Evolutionary conservation across 129 eudicot species (phyloP).

Genomic region (Tagetes erecta): DNA sequence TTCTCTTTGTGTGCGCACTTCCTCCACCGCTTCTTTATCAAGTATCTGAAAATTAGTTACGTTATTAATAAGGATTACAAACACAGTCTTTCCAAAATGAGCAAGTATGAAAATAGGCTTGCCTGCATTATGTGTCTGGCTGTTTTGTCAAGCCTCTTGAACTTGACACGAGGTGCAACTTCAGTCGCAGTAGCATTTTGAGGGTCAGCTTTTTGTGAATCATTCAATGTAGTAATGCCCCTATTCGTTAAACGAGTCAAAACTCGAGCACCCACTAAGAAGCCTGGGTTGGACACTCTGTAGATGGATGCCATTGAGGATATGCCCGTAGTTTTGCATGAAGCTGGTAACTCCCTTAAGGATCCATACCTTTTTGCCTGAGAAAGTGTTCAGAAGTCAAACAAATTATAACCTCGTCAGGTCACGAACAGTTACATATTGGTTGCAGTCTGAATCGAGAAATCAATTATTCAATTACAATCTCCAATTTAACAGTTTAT

Average conservation of each 20-base stretch:
- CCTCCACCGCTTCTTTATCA: slow-evolving; percentile 75
- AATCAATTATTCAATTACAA: background rate
- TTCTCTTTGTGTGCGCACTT: slow-evolving; percentile 60
- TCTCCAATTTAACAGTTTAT: background rate
- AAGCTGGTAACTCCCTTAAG: slow-evolving; percentile 29
- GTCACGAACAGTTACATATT: background rate
- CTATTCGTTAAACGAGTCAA: slow-evolving; percentile 32
- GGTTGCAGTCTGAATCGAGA: background rate
- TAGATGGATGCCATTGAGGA: slow-evolving; percentile 34
- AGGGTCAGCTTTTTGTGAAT: slow-evolving; percentile 33
- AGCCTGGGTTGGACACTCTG: slow-evolving; percentile 27
- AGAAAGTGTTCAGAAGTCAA: slow-evolving; percentile 8
- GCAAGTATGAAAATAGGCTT: slow-evolving; percentile 15
- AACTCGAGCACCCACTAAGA: background rate
- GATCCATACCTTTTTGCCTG: slow-evolving; percentile 40
- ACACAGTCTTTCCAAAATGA: background rate
- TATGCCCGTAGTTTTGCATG: slow-evolving; percentile 29
- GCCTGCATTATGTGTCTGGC: slow-evolving; percentile 88
- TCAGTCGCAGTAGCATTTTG: slow-evolving; percentile 38
- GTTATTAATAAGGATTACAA: background rate
- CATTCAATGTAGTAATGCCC: slow-evolving; percentile 45
- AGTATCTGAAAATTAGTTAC: slow-evolving; percentile 46
- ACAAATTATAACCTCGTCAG: slow-evolving; percentile 8
- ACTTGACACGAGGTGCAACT: slow-evolving; percentile 58
- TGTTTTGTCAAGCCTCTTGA: slow-evolving; percentile 77